These are phyloP conservation scores for Dactylorhiza incarnata DNA, from an alignment of 106 monocot species.

Conservation along the genomic window DNA sequence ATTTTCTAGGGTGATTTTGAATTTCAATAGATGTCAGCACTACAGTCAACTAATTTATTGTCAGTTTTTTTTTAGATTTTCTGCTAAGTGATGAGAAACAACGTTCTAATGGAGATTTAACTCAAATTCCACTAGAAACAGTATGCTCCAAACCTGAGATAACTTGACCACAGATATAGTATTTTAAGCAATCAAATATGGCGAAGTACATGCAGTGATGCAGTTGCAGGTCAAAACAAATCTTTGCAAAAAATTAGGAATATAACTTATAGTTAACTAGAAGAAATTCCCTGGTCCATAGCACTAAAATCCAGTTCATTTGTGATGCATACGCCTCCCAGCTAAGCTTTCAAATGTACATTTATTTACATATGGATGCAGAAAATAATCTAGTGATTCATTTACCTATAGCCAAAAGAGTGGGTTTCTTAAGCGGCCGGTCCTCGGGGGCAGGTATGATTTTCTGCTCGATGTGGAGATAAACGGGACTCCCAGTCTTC, in stretches of 20 bases:
- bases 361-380: background rate
- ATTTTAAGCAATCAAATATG: background rate
- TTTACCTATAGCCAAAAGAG: conserved; percentile 87
- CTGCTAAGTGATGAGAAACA: background rate
- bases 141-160: background rate
- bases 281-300: background rate
- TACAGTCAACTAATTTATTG: background rate
- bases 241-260: background rate
- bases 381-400: background rate
- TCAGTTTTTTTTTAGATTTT: background rate
- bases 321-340: background rate
- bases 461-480: conserved; percentile 70
- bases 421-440: conserved; percentile 91
- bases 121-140: background rate
- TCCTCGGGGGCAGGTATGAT: conserved; percentile 58
- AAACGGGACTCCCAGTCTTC: conserved; percentile 80
- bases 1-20: background rate
- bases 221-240: background rate
- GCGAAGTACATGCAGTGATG: background rate
- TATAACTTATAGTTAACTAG: background rate
- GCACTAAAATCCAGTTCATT: background rate
- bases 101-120: background rate
- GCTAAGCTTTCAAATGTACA: background rate
- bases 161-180: background rate
- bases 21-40: background rate